These are phyloP conservation scores for Mortierella sp. DNA, from an alignment of 371 early-diverging fungal species.

Conservation along the genomic window DNA sequence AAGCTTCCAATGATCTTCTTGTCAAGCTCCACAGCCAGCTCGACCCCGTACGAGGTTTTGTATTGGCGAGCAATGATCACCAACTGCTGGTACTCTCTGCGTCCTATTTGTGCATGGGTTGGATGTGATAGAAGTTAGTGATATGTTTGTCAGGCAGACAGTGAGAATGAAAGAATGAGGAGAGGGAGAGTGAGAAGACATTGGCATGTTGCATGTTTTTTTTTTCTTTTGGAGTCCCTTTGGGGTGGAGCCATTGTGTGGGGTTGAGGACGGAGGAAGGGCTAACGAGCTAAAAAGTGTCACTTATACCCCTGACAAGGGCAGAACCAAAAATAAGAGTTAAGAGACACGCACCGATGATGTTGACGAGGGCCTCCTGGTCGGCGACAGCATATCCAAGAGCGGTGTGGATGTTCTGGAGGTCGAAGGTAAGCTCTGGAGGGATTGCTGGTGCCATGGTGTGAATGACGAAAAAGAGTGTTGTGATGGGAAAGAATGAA, in stretches of 20 bases:
- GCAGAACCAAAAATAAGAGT: background rate
- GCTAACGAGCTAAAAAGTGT: background rate
- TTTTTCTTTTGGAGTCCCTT: background rate
- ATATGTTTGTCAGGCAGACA: background rate
- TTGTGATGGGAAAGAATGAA: background rate
- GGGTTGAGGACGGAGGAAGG: background rate
- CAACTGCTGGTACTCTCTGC: conserved; percentile 49
- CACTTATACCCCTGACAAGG: background rate
- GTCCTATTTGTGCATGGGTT: conserved; percentile 20
- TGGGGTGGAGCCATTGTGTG: background rate
- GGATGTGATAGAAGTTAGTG: background rate
- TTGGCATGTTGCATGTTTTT: background rate
- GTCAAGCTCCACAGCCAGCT: conserved; percentile 40
- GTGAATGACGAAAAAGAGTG: background rate
- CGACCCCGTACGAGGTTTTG: conserved; percentile 30
- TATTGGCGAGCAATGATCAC: conserved; percentile 50
- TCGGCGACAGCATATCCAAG: conserved; percentile 39
- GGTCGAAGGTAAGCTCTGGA: conserved; percentile 40
- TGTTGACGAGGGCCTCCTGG: conserved; percentile 45
- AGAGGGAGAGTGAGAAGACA: background rate
- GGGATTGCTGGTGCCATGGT: conserved; percentile 40
- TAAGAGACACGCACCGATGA: conserved; percentile 38
- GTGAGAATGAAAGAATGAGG: background rate
- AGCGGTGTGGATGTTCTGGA: conserved; percentile 47
- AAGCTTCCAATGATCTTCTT: conserved; percentile 45